Evolutionary conservation across 1,284 basidiomycete genomes (phyloP).

Genomic region (Xanthoconium separans): DNA sequence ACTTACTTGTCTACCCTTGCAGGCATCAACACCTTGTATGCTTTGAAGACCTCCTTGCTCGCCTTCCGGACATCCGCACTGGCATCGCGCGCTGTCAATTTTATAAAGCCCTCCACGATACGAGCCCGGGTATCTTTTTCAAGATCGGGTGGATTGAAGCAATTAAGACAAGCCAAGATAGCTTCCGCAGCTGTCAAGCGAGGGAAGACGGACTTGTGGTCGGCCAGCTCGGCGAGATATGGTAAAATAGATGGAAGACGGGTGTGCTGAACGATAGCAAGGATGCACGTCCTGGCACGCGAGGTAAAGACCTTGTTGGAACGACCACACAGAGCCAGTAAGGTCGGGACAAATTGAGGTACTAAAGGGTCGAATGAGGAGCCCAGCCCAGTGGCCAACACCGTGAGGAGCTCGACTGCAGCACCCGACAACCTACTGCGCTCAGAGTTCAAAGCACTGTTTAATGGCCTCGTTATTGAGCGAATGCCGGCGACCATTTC

Average conservation of each 20-base stretch:
- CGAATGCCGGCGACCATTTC: conserved; percentile 58
- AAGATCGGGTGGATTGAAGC: conserved; percentile 71
- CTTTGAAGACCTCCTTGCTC: conserved; percentile 70
- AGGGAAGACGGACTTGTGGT: conserved; percentile 68
- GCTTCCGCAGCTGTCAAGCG: conserved; percentile 66
- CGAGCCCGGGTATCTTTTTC: conserved; percentile 62
- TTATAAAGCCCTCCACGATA: conserved; percentile 73
- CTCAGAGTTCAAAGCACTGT: conserved; percentile 68
- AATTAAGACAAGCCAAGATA: conserved; percentile 64
- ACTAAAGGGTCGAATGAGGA: conserved; percentile 69
- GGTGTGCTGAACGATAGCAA: conserved; percentile 64
- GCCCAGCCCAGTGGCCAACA: conserved; percentile 57
- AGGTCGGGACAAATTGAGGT: conserved; percentile 62
- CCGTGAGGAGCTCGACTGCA: conserved; percentile 63
- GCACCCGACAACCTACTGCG: conserved; percentile 73
- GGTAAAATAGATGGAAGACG: conserved; percentile 68
- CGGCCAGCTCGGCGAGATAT: conserved; percentile 56
- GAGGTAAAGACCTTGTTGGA: conserved; percentile 79
- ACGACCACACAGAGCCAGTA: conserved; percentile 70
- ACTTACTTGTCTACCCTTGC: conserved; percentile 64
- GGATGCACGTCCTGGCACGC: conserved; percentile 61
- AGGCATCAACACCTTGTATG: conserved; percentile 71
- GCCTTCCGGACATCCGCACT: conserved; percentile 73
- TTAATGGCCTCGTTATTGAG: conserved; percentile 56
- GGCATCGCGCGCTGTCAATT: conserved; percentile 67